A percentile compares a stretch with the other conserved stretches of the same genome.
phyloP scores from a whole-genome alignment of 2,329 filamentous ascomycete genomes.

The Fusarium miscanthi region DNA sequence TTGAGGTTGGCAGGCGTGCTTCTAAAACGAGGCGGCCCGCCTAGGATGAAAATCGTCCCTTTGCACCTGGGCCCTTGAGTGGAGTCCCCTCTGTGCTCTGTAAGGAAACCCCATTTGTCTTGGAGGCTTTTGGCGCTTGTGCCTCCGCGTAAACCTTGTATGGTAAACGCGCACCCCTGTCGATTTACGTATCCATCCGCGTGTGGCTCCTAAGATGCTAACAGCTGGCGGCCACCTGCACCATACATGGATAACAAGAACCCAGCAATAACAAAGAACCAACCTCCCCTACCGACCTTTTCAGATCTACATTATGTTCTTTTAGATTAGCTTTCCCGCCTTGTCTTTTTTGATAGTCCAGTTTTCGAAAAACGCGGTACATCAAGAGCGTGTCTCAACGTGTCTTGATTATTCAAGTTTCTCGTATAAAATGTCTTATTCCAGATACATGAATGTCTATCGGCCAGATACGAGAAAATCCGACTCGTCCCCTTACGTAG shows the following conservation, averaged over 20 bases:
- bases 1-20: slow-evolving; percentile 37
- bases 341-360: slow-evolving; percentile 24
- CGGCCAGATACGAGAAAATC: slow-evolving; percentile 28
- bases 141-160: slow-evolving; percentile 49
- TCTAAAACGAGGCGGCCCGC: slow-evolving; percentile 45
- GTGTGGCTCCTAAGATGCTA: slow-evolving; percentile 22
- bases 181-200: slow-evolving; percentile 19
- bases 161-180: slow-evolving; percentile 42
- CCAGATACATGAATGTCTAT: neutral
- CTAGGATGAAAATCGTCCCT: slow-evolving; percentile 37
- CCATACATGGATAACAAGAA: neutral
- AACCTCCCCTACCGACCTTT: slow-evolving; percentile 32
- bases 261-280: slow-evolving; percentile 26
- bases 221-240: slow-evolving; percentile 15
- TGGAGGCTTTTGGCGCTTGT: slow-evolving; percentile 28
- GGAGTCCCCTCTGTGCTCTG: slow-evolving; percentile 35
- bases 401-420: slow-evolving; percentile 26
- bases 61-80: neutral
- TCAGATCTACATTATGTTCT: slow-evolving; percentile 11
- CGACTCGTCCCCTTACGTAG: slow-evolving; percentile 33
- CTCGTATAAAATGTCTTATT: slow-evolving; percentile 22
- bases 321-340: slow-evolving; percentile 28
- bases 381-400: slow-evolving; percentile 18
- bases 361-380: slow-evolving; percentile 15
- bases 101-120: slow-evolving; percentile 27